Conservation (phyloP, 2,329 filamentous ascomycete species). For the Orbilia javanica region DNA sequence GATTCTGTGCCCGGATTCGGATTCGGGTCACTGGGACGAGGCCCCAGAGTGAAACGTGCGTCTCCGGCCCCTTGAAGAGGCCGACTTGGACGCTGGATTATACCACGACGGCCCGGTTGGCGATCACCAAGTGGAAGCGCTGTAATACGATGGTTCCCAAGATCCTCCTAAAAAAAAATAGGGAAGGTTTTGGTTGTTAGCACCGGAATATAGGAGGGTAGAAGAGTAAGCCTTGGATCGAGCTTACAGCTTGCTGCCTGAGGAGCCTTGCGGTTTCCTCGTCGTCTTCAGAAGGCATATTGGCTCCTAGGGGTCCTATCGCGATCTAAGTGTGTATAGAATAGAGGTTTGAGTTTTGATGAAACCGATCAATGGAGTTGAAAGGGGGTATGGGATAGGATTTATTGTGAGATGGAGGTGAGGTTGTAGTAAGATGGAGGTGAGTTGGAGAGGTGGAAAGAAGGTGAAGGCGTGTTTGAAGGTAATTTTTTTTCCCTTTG, state of each 20-base stretch:
- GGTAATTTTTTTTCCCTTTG: background rate
- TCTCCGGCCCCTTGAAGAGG: conserved; percentile 34
- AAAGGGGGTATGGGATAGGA: background rate
- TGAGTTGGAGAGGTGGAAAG: conserved; percentile 19
- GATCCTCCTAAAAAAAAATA: conserved; percentile 31
- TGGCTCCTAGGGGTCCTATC: background rate
- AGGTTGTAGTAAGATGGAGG: background rate
- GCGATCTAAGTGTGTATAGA: background rate
- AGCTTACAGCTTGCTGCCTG: conserved; percentile 33
- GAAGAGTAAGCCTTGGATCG: background rate
- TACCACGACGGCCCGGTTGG: conserved; percentile 40
- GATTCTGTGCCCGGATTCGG: background rate
- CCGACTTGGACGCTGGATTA: background rate
- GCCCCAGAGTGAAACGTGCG: conserved; percentile 37
- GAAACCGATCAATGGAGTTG: background rate
- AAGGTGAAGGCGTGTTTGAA: background rate
- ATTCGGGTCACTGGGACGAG: conserved; percentile 17
- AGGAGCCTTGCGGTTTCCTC: conserved; percentile 25
- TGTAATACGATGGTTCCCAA: conserved; percentile 41
- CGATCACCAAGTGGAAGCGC: conserved; percentile 38
- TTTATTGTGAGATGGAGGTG: background rate
- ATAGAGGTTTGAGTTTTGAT: background rate
- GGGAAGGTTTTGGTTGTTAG: background rate
- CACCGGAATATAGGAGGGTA: background rate
- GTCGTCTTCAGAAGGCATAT: conserved; percentile 28